Evolutionary conservation across 805 yeast genomes (phyloP), one percentile per base, ranked within the genome.

Genomic region (Lachancea nothofagi): DNA sequence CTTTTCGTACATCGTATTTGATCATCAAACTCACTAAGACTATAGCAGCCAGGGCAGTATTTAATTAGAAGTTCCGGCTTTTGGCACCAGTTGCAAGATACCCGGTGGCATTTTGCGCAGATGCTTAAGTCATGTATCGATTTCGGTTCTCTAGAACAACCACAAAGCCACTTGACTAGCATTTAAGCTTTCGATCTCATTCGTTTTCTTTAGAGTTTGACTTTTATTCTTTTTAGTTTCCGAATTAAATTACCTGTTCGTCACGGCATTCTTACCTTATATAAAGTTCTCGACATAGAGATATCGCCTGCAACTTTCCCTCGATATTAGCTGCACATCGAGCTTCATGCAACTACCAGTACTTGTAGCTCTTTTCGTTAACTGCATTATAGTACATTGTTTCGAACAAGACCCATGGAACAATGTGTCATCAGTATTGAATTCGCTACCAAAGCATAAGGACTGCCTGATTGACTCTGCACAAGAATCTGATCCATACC

Each of bases 31-130:
- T 22, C 27, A 6, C 33, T 18, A 12, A 17, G 24, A 24, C 24
- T 26, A n/a, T 20, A 23, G 20, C 46, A 43, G 15, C 38, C 41
- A 6, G 46, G 38, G 15, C 46, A 43, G 26, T 26, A 43, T 30
- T 43, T 43, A 14, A 40, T 31, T 19, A 31, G 22, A 15, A 36
- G 40, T 28, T 43, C 46, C 19, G 38, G 38, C 10, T 21, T 23
- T 19, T 43, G 46, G 33, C 43, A 43, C 25, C 33, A 21, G 10
- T 31, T 12, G 30, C 46, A 43, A 20, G 43, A 38, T 12, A 43
- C 29, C 2, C 33, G 28, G 10, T 43, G 43, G 25, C 46, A 43
- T 7, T 27, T 22, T 7, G 21, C 17, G 18, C 46, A 43, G 10
- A 38, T n/a, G 23, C 39, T 43, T 9, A 43, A 35, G 14, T 34